Evolutionary conservation across 805 yeast genomes (phyloP).

Genomic region (Kluyveromyces starmeri): DNA sequence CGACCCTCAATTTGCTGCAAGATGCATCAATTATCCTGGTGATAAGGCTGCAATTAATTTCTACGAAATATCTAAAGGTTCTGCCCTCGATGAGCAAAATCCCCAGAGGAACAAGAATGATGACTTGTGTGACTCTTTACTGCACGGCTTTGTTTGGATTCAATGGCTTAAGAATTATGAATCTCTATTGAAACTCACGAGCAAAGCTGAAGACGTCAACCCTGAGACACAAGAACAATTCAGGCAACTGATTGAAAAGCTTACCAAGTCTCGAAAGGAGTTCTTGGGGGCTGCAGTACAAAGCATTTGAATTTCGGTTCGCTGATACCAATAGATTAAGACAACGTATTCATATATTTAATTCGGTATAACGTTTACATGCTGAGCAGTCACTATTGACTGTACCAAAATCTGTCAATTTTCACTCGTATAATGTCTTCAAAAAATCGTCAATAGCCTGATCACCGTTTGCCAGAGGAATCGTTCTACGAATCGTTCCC

Average conservation of each 20-base stretch:
- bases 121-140: slow-evolving; percentile 56
- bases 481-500: slow-evolving; percentile 35
- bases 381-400: too few species aligned
- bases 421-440: slow-evolving; percentile 6
- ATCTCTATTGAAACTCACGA: background rate
- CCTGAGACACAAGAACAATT: background rate
- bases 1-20: background rate
- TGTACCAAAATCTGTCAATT: too few species aligned
- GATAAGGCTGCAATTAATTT: slow-evolving; percentile 2
- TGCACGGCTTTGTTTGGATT: slow-evolving; percentile 48
- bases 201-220: slow-evolving; percentile 12
- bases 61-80: slow-evolving; percentile 1
- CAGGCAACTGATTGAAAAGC: background rate
- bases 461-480: slow-evolving; percentile 39
- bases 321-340: too few species aligned
- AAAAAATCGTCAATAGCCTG: slow-evolving; percentile 19
- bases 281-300: background rate
- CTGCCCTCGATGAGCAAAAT: background rate
- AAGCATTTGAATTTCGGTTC: too few species aligned
- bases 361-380: too few species aligned
- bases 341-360: too few species aligned
- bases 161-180: slow-evolving; percentile 30
- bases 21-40: background rate
- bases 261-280: background rate
- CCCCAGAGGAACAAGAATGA: slow-evolving; percentile 39